Base-by-base conservation (phyloP, 768 basidiomycete genomes). In the Gautieria morchelliformis region DNA sequence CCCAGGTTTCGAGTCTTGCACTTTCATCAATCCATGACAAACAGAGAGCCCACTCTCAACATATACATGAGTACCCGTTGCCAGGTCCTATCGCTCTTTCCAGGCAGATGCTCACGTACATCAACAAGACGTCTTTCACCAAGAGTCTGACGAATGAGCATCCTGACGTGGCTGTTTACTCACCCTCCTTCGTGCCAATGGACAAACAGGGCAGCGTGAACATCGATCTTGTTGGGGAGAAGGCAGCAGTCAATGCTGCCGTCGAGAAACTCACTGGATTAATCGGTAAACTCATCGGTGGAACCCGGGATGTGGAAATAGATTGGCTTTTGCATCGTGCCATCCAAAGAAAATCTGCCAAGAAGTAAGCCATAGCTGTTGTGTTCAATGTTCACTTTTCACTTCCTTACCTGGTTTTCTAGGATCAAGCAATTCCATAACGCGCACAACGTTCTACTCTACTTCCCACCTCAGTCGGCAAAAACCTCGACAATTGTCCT, bases 241-340 rank as follows among this genome's bases (percentile, higher is more conserved):
- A 89, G 66, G 63, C 79, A 33, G 74, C 73, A 39, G 89, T 91
- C 49, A 85, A 89, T 61, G 79, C 75, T 37, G 87, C 84, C 30
- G 87, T 93, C 58, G 80, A 80, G 60, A 79, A 88, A 64, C 74
- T 96, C 47, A 84, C 85, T 17, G 83, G 80, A 58, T 74, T 91
- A 48, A 79, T 93, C 63, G 83, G 81, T 47, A 87, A 92, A 70
- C 75, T 94, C 56, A 85, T 85, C 46, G 83, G 85, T 24, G 84
- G 81, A 33, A 87, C 90, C 37, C 81, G 77, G 63, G 82, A 87
- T 27, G 73, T 95, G 53, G 70, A 80, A 47, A 76, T 97, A 58
- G 93, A 98, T 69, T 90, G 89, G 82, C 79, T 95, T 42, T 72
- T 93, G 35, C 94, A 97, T 66, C 81, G 80, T 41, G 75, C 93